Conservation (phyloP, 108 stramenopile genomes). For the Fragilariopsis cylindrus region DNA sequence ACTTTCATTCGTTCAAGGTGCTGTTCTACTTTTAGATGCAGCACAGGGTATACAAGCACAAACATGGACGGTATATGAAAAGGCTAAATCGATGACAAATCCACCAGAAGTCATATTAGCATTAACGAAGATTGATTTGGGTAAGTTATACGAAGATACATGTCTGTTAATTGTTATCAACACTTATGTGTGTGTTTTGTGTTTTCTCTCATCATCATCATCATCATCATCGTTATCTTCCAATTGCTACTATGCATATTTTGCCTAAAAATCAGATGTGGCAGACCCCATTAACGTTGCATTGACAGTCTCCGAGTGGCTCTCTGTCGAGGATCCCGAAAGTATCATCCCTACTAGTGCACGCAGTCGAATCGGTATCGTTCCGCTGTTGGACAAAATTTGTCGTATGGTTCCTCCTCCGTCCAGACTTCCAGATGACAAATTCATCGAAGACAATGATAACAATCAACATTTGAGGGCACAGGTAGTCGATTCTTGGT, state of each 20-base stretch:
- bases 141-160: neutral
- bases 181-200: neutral
- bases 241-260: neutral
- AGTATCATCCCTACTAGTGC: conserved; percentile 88
- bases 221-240: conserved; percentile 7
- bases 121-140: conserved; percentile 96
- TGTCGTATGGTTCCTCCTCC: conserved; percentile 78
- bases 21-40: conserved; percentile 90
- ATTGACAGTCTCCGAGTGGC: conserved; percentile 83
- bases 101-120: conserved; percentile 72
- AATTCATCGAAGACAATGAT: conserved; percentile 10
- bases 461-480: conserved; percentile 59
- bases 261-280: conserved; percentile 23
- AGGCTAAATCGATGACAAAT: conserved; percentile 71
- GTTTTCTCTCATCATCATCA: neutral
- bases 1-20: conserved; percentile 94
- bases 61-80: conserved; percentile 94
- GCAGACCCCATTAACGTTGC: conserved; percentile 83
- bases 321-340: conserved; percentile 87
- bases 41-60: conserved; percentile 98
- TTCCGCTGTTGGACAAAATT: conserved; percentile 67
- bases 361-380: conserved; percentile 73
- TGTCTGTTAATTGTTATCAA: neutral
- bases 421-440: conserved; percentile 50
- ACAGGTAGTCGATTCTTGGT: conserved; percentile 97